Conservation (phyloP, 768 basidiomycete genomes). For the Wakefieldia striispora region DNA sequence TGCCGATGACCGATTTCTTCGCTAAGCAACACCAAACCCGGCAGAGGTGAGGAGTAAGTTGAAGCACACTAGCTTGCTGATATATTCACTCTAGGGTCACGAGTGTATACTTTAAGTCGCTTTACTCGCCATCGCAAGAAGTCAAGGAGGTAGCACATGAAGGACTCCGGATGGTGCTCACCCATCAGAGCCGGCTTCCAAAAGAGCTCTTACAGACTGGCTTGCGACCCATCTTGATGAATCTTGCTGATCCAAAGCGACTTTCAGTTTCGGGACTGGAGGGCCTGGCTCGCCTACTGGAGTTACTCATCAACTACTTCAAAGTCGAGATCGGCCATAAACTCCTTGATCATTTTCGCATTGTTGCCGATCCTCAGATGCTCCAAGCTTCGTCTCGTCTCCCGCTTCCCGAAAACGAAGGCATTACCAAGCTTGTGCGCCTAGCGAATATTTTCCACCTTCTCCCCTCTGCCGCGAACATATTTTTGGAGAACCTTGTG, state of each 20-base stretch:
- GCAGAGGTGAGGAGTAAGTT: slow-evolving; percentile 57
- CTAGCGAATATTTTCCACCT: slow-evolving; percentile 97
- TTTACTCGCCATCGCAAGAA: slow-evolving; percentile 87
- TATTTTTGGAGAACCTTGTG: slow-evolving; percentile 86
- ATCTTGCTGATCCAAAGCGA: slow-evolving; percentile 93
- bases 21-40: slow-evolving; percentile 79
- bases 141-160: slow-evolving; percentile 96
- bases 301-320: slow-evolving; percentile 97
- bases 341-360: slow-evolving; percentile 92
- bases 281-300: slow-evolving; percentile 89
- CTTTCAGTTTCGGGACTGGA: slow-evolving; percentile 90
- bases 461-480: slow-evolving; percentile 88
- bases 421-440: slow-evolving; percentile 90
- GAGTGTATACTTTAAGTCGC: slow-evolving; percentile 95
- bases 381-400: slow-evolving; percentile 75
- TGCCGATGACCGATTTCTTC: slow-evolving; percentile 94
- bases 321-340: slow-evolving; percentile 99
- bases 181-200: slow-evolving; percentile 87
- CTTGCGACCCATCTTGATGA: slow-evolving; percentile 94
- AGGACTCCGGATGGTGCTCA: slow-evolving; percentile 83
- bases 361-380: slow-evolving; percentile 87
- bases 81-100: slow-evolving; percentile 62
- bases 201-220: slow-evolving; percentile 95
- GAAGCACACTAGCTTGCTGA: neutral
- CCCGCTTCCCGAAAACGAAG: slow-evolving; percentile 83